Conservation (phyloP, 1,139 yeast genomes). For the Pichia cactophila region DNA sequence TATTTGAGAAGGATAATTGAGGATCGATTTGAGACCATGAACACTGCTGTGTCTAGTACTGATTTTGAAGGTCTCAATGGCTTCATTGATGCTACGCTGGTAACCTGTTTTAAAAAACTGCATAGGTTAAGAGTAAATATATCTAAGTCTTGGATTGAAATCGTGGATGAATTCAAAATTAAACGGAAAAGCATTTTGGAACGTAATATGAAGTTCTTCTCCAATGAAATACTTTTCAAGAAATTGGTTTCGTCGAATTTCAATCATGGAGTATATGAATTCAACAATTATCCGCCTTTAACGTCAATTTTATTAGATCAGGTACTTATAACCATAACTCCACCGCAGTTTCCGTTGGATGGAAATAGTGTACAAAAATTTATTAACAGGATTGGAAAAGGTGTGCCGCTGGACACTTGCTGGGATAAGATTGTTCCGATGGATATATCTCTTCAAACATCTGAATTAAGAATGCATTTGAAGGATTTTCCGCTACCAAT, state of each 20-base stretch:
- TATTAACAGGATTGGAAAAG: constrained; percentile 69
- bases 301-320: constrained; percentile 49
- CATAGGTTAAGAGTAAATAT: constrained; percentile 34
- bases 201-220: constrained; percentile 45
- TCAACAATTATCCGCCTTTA: constrained; percentile 56
- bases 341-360: constrained; percentile 49
- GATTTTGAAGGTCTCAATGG: background rate
- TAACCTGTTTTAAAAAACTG: constrained; percentile 12
- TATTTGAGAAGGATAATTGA: background rate
- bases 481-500: constrained; percentile 63
- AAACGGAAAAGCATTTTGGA: constrained; percentile 40
- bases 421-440: constrained; percentile 68
- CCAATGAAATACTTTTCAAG: constrained; percentile 31
- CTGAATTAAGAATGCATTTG: constrained; percentile 51
- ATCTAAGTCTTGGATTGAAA: constrained; percentile 63
- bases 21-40: background rate
- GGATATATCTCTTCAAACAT: constrained; percentile 38
- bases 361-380: constrained; percentile 46
- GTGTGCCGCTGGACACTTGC: constrained; percentile 61
- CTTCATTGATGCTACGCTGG: background rate
- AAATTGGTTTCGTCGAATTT: constrained; percentile 31
- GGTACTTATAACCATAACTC: constrained; percentile 44
- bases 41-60: background rate
- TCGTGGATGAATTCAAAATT: constrained; percentile 38
- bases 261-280: constrained; percentile 52